phyloP scores from a whole-genome alignment of 106 monocot species.

The Acorus calamus region DNA sequence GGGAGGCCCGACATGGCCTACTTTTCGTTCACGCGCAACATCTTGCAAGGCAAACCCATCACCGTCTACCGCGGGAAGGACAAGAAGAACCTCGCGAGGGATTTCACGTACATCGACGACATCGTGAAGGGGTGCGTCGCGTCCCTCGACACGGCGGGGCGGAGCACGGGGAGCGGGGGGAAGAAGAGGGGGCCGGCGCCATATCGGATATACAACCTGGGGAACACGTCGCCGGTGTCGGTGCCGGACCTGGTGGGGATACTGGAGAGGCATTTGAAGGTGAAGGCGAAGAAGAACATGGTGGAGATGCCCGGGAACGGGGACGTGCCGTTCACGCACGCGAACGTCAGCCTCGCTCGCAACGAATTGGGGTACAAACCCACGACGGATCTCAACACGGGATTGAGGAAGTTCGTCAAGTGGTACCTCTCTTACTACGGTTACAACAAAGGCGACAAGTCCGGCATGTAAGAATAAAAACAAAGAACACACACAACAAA shows the following conservation, averaged over 20 bases:
- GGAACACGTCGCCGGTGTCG: slow-evolving; percentile 37
- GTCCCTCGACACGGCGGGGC: slow-evolving; percentile 23
- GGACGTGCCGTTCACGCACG: slow-evolving; percentile 46
- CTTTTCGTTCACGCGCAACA: slow-evolving; percentile 44
- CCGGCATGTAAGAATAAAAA: no score
- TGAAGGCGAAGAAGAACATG: slow-evolving; percentile 27
- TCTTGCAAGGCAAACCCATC: slow-evolving; percentile 38
- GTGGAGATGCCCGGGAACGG: slow-evolving; percentile 46
- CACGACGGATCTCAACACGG: slow-evolving; percentile 29
- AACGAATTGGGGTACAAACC: slow-evolving; percentile 35
- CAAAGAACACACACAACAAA: background rate
- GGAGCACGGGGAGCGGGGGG: slow-evolving; percentile 35
- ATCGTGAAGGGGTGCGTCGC: slow-evolving; percentile 35
- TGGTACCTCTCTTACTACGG: slow-evolving; percentile 47
- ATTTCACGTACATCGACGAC: slow-evolving; percentile 47
- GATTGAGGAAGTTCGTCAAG: slow-evolving; percentile 41
- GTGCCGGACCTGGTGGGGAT: slow-evolving; percentile 29
- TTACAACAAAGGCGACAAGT: slow-evolving; percentile 2
- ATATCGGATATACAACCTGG: slow-evolving; percentile 39
- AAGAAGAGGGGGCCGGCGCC: slow-evolving; percentile 29
- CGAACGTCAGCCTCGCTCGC: slow-evolving; percentile 30
- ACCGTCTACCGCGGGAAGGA: slow-evolving; percentile 36
- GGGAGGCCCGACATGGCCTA: slow-evolving; percentile 71
- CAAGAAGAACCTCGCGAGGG: slow-evolving; percentile 25
- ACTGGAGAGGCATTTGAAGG: slow-evolving; percentile 26